Conservation (phyloP, 2,329 filamentous ascomycete species). For the Botryotinia narcissicola region DNA sequence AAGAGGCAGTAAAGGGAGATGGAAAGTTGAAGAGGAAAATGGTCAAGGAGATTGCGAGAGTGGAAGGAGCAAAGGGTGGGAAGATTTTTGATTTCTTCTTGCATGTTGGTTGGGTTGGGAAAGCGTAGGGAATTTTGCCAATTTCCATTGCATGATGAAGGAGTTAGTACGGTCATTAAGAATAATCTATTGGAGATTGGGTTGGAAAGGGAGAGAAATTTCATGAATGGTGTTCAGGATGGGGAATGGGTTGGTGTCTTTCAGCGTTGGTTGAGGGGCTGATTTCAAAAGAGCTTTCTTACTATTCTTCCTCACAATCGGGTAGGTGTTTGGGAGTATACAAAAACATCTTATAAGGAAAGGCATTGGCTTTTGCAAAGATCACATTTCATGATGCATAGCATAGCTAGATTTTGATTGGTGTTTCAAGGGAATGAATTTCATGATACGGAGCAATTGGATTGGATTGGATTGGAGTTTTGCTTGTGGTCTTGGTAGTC, state of each 20-base stretch:
- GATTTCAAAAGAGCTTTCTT: background rate
- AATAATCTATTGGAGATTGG: background rate
- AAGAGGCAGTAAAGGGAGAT: constrained; percentile 85
- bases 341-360: background rate
- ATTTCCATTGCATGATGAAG: background rate
- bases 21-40: constrained; percentile 92
- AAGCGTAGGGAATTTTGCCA: constrained; percentile 48
- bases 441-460: background rate
- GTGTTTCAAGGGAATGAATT: background rate
- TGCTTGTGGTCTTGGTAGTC: background rate
- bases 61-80: constrained; percentile 82
- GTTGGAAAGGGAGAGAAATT: background rate
- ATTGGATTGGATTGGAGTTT: background rate
- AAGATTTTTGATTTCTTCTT: constrained; percentile 94
- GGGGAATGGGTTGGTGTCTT: background rate
- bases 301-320: background rate
- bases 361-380: background rate
- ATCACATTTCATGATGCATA: background rate
- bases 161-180: background rate
- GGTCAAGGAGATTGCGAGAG: constrained; percentile 77
- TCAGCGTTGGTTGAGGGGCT: background rate
- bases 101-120: constrained; percentile 86
- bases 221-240: background rate
- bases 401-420: background rate
- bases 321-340: background rate